Base-by-base conservation (phyloP, 306 rosid genomes). In the Fagus sylvatica region DNA sequence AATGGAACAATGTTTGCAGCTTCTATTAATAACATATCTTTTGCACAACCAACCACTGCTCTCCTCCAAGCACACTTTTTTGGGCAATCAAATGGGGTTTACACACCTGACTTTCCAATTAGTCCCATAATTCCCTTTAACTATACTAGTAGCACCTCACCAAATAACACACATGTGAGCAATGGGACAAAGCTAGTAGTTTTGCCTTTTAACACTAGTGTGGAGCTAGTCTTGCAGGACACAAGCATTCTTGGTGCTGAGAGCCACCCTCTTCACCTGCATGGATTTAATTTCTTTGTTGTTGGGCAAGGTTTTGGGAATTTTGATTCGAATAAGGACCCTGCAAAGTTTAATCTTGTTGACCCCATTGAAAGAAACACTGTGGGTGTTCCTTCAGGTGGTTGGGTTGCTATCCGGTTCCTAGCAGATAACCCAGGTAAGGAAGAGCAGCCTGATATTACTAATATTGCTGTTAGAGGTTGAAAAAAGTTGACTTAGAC, bases 251-350 rank as follows among this genome's bases (percentile, higher is more conserved):
- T 62, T 34, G 69, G 69, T 6, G 69, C 69, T 13, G 42, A 62
- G 19, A 62, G 69, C n/a, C 69, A 62, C 69, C 69, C 69, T 34
- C 69, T 62, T 9, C 69, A 62, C 42, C n/a, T 62, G 69, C 69
- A 62, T 62, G 69, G 69, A 10, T 62, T 62, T 62, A 62, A 62
- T 62, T 62, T 62, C 22, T 62, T 62, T 62, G 22, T 62, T 62
- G 69, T 62, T 12, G 42, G 69, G 22, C 42, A 62, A 33, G 69
- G 69, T 5, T 62, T 62, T 62, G 69, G 69, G 33, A 62, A 62
- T 17, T 62, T 13, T 34, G 69, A 62, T 34, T 19, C 41, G n/a
- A 62, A 34, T 34, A 62, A 62, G 9, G 69, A 62, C 69, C 42
- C 69, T 6, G n/a, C 22, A 5, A 34, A 62, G 9, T 62, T 62